phyloP scores from a whole-genome alignment of 441 rosid species.

The Corymbia citriodora region DNA sequence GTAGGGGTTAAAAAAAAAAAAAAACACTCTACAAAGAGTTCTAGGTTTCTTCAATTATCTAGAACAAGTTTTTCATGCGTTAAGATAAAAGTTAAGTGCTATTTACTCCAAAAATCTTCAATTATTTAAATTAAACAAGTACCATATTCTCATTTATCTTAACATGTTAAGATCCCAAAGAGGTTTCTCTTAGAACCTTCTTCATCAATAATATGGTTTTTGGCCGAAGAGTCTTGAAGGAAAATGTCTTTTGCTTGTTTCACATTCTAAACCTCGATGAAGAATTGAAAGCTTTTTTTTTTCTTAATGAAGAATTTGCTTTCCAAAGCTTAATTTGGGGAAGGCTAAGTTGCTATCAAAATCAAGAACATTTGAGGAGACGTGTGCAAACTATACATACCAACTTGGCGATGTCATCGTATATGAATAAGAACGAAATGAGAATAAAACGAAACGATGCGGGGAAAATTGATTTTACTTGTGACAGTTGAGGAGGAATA shows the following conservation, averaged over 20 bases:
- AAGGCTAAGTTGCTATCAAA: not conserved
- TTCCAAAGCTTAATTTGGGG: not conserved
- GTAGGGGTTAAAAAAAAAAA: not conserved
- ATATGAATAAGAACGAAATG: not conserved
- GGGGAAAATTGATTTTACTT: not conserved
- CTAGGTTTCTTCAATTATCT: not conserved
- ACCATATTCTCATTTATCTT: not conserved
- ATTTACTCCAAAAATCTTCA: not conserved
- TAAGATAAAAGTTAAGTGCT: not conserved
- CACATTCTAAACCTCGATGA: not conserved
- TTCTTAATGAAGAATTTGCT: not conserved
- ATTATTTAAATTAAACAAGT: not conserved
- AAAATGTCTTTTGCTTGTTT: not conserved
- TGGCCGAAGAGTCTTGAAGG: not conserved
- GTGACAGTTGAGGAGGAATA: not conserved
- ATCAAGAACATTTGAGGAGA: not conserved
- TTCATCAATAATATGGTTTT: not conserved
- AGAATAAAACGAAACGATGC: not conserved
- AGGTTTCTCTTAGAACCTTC: not conserved
- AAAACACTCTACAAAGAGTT: not conserved
- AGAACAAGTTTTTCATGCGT: not conserved
- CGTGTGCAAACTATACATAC: not conserved
- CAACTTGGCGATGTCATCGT: not conserved
- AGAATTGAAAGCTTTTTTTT: not conserved
- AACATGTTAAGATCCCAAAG: not conserved